Evolutionary conservation across 2,329 filamentous ascomycete species (phyloP).

Genomic region (Penicillium sp.): DNA sequence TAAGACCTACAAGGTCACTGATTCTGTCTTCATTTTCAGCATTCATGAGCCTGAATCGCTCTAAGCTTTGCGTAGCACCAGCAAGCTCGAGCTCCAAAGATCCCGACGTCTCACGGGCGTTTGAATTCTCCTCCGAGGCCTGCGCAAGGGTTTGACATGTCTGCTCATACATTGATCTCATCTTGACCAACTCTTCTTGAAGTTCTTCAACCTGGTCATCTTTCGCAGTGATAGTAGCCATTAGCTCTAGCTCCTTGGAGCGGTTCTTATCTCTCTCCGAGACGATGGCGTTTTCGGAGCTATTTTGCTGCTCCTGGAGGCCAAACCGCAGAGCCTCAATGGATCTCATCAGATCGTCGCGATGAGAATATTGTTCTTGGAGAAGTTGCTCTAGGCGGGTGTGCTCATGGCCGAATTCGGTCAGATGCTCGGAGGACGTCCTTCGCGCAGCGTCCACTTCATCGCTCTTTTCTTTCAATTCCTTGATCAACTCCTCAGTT

Average conservation of each 20-base stretch:
- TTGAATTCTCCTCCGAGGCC: slow-evolving; percentile 25
- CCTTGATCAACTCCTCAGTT: slow-evolving; percentile 35
- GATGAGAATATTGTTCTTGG: slow-evolving; percentile 39
- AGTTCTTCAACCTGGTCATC: slow-evolving; percentile 48
- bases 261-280: slow-evolving; percentile 32
- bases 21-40: slow-evolving; percentile 29
- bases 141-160: slow-evolving; percentile 23
- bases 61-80: slow-evolving; percentile 22
- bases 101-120: slow-evolving; percentile 20
- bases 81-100: slow-evolving; percentile 30
- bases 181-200: slow-evolving; percentile 35
- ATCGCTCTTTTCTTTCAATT: slow-evolving; percentile 23
- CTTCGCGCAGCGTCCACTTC: slow-evolving; percentile 40
- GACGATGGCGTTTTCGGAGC: slow-evolving; percentile 32
- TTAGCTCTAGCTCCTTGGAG: slow-evolving; percentile 45
- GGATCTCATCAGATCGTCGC: slow-evolving; percentile 36
- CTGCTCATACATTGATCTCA: slow-evolving; percentile 24
- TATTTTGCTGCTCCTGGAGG: slow-evolving; percentile 38
- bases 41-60: slow-evolving; percentile 20
- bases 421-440: slow-evolving; percentile 37
- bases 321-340: slow-evolving; percentile 36
- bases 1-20: slow-evolving; percentile 16
- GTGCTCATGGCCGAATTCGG: slow-evolving; percentile 44
- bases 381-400: slow-evolving; percentile 39
- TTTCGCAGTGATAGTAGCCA: slow-evolving; percentile 45